Conservation (phyloP, 306 rosid species). For the Sechiopsis laciniata region DNA sequence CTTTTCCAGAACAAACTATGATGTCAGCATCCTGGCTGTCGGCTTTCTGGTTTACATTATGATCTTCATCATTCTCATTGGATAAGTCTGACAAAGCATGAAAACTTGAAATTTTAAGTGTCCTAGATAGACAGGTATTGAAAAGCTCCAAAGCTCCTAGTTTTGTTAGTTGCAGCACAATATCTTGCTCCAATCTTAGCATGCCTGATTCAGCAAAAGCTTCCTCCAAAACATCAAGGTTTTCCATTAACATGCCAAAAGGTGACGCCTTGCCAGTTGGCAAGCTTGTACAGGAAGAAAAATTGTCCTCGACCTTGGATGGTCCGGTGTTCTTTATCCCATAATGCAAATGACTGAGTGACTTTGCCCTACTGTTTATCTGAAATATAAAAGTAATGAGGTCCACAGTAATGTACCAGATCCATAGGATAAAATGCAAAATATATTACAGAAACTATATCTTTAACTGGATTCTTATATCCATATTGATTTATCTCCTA, state of each 20-base stretch:
- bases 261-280: slow-evolving; percentile 37
- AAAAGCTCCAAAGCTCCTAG: slow-evolving; percentile 73
- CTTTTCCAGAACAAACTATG: slow-evolving; percentile 50
- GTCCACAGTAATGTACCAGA: slow-evolving; percentile 24
- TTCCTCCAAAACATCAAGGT: slow-evolving; percentile 65
- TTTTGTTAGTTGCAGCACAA: slow-evolving; percentile 51
- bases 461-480: neutral
- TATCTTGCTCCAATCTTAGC: slow-evolving; percentile 50
- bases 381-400: slow-evolving; percentile 27
- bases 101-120: slow-evolving; percentile 36
- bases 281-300: slow-evolving; percentile 20
- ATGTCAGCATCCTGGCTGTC: slow-evolving; percentile 24
- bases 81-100: slow-evolving; percentile 25
- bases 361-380: slow-evolving; percentile 39
- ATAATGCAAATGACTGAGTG: slow-evolving; percentile 28
- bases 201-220: slow-evolving; percentile 58
- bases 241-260: slow-evolving; percentile 62
- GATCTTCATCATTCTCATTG: slow-evolving; percentile 28
- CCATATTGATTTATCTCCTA: neutral
- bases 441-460: neutral
- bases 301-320: slow-evolving; percentile 31
- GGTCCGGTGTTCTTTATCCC: slow-evolving; percentile 28
- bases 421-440: neutral
- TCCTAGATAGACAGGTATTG: slow-evolving; percentile 46
- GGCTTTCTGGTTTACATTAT: slow-evolving; percentile 26